Evolutionary conservation across 2,329 filamentous ascomycete species (phyloP).

Genomic region (Diaporthe sp.): DNA sequence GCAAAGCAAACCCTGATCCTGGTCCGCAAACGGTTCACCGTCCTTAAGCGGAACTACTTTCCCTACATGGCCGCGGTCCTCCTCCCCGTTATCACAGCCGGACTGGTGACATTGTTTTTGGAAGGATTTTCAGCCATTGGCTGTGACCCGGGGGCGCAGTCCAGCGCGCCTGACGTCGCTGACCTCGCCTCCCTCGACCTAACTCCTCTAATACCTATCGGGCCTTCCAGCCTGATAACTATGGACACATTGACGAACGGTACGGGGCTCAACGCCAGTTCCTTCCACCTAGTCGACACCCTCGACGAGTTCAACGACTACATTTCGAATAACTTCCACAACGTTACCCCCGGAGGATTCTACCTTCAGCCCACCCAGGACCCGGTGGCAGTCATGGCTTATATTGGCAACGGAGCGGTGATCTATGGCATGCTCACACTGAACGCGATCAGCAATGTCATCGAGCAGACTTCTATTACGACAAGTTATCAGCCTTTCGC

Average conservation of each 20-base stretch:
- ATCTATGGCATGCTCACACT: constrained; percentile 29
- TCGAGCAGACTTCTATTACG: constrained; percentile 75
- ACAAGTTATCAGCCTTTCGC: constrained; percentile 82
- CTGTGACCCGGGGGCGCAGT: constrained; percentile 62
- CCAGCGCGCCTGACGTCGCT: constrained; percentile 15
- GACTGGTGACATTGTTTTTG: constrained; percentile 82
- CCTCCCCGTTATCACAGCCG: constrained; percentile 83
- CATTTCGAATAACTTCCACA: constrained; percentile 70
- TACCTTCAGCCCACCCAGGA: constrained; percentile 63
- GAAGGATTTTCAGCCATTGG: constrained; percentile 59
- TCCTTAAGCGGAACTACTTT: constrained; percentile 82
- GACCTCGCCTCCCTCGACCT: constrained; percentile 39
- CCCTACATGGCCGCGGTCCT: constrained; percentile 80
- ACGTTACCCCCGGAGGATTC: constrained; percentile 81
- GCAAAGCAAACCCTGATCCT: constrained; percentile 75
- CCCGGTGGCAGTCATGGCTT: constrained; percentile 29
- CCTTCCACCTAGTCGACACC: constrained; percentile 62
- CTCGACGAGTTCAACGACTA: constrained; percentile 75
- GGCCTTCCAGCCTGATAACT: constrained; percentile 47
- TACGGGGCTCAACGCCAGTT: constrained; percentile 27
- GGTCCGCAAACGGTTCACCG: constrained; percentile 80
- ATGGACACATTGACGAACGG: constrained; percentile 31
- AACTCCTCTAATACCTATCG: constrained; percentile 52
- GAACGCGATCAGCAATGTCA: constrained; percentile 64
- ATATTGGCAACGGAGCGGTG: constrained; percentile 28